Conservation (phyloP, 2,329 filamentous ascomycete genomes). For the Trichoderma sp. region DNA sequence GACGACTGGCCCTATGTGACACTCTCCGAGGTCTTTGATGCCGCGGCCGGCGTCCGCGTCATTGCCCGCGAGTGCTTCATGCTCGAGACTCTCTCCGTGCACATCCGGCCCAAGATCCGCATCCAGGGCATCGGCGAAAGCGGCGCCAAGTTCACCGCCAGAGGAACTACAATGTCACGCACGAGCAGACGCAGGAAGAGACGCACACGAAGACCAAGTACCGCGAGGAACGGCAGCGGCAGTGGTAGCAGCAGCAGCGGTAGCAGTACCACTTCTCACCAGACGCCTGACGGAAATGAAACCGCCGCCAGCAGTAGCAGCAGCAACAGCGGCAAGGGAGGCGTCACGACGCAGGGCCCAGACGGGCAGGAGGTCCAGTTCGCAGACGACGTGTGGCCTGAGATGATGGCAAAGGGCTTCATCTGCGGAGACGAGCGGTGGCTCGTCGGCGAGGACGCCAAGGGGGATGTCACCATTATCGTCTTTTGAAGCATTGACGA, state of each 20-base stretch:
- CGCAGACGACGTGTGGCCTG: conserved; percentile 45
- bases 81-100: conserved; percentile 48
- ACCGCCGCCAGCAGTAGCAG: neutral
- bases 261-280: neutral
- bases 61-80: conserved; percentile 50
- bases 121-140: conserved; percentile 31
- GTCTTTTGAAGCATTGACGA: conserved; percentile 44
- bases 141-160: neutral
- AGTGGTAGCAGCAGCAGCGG: neutral
- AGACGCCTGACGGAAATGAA: conserved; percentile 11
- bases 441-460: conserved; percentile 59
- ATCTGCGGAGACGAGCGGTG: conserved; percentile 63
- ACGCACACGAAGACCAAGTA: neutral
- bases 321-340: neutral
- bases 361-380: conserved; percentile 43
- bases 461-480: conserved; percentile 53
- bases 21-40: conserved; percentile 48
- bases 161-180: neutral
- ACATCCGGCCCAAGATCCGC: conserved; percentile 43
- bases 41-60: conserved; percentile 46
- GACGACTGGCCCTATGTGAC: conserved; percentile 55
- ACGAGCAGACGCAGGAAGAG: neutral
- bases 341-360: conserved; percentile 22
- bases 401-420: conserved; percentile 53
- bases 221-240: neutral